Conservation (phyloP, 768 basidiomycete species). For the Sporobolomyces phaffii region DNA sequence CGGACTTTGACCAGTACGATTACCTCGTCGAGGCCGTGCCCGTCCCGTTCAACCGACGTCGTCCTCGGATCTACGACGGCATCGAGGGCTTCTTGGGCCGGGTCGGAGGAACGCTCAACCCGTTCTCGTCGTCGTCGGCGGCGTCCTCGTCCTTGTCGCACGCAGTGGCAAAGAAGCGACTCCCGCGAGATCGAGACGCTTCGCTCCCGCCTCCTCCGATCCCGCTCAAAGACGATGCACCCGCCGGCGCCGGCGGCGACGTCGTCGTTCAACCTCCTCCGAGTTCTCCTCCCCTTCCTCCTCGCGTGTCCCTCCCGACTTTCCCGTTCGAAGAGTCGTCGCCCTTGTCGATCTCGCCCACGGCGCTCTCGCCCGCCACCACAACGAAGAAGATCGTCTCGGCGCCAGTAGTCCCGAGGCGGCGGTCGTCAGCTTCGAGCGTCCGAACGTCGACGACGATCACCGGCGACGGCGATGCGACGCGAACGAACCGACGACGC, state of each 20-base stretch:
- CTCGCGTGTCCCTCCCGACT: neutral
- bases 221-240: constrained; percentile 1
- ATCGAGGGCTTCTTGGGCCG: neutral
- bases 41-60: neutral
- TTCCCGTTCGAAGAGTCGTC: no score
- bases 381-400: no score
- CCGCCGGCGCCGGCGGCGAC: no score
- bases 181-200: neutral
- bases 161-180: neutral
- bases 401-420: no score
- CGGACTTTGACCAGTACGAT: constrained; percentile 11
- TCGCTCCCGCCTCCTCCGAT: neutral
- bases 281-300: neutral
- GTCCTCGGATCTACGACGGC: no score
- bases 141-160: neutral
- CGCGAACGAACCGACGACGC: no score
- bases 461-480: no score
- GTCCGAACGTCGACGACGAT: no score
- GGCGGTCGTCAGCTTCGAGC: no score
- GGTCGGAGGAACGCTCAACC: neutral
- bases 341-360: neutral
- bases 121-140: neutral
- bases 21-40: constrained; percentile 31
- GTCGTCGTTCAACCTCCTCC: neutral
- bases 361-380: neutral